Evolutionary conservation across 1,139 yeast species (phyloP).

Genomic region (Pichia terricola): DNA sequence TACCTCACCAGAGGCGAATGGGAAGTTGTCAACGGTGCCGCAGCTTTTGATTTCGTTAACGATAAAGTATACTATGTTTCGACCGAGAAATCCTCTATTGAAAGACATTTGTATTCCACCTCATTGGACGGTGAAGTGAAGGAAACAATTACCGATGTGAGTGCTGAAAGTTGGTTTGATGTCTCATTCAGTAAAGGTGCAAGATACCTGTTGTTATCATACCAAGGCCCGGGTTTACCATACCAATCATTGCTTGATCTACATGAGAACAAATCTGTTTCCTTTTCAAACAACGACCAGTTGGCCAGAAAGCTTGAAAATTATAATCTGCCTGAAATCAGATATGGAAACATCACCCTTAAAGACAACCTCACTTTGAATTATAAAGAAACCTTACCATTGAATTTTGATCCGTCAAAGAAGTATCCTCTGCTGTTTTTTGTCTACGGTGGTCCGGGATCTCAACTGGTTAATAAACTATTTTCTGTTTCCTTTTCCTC

Average conservation of each 20-base stretch:
- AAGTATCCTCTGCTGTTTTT: slow-evolving; percentile 64
- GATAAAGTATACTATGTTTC: slow-evolving; percentile 40
- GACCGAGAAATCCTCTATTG: slow-evolving; percentile 42
- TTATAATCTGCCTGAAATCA: slow-evolving; percentile 41
- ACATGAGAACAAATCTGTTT: slow-evolving; percentile 21
- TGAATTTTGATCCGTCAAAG: slow-evolving; percentile 39
- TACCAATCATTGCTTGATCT: slow-evolving; percentile 56
- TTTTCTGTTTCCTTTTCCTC: slow-evolving; percentile 51
- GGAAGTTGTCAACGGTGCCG: slow-evolving; percentile 45
- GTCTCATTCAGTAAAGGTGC: slow-evolving; percentile 65
- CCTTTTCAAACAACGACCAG: slow-evolving; percentile 40
- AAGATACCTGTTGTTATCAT: slow-evolving; percentile 48
- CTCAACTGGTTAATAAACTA: slow-evolving; percentile 51
- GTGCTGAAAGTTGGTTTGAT: slow-evolving; percentile 54
- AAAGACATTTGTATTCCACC: slow-evolving; percentile 44
- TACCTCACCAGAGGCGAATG: slow-evolving; percentile 41
- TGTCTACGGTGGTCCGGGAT: slow-evolving; percentile 80
- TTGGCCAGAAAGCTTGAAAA: slow-evolving; percentile 31
- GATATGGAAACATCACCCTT: slow-evolving; percentile 40
- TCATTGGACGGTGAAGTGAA: slow-evolving; percentile 28
- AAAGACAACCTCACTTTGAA: slow-evolving; percentile 31
- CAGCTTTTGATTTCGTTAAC: slow-evolving; percentile 34
- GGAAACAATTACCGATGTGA: slow-evolving; percentile 45
- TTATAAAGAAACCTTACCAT: slow-evolving; percentile 55
- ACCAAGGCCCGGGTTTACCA: slow-evolving; percentile 61